A percentile compares a stretch with the other conserved stretches of the same genome.
Conservation (phyloP, 73 alveolate species). For the Tetrahymena borealis region DNA sequence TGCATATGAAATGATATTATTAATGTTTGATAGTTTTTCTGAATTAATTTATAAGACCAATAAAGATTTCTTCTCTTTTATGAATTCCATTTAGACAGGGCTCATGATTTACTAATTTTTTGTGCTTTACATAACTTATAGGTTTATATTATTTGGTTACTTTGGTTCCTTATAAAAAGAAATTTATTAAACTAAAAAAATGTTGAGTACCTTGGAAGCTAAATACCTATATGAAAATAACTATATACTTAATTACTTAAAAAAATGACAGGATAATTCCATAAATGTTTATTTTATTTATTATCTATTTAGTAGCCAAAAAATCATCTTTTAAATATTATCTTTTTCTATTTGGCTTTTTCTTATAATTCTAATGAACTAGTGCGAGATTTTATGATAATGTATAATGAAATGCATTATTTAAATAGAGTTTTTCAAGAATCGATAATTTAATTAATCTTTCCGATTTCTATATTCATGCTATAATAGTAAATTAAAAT, state of each 20-base stretch:
- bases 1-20: neutral
- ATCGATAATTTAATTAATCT: too few species aligned
- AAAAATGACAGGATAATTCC: neutral
- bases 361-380: too few species aligned
- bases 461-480: too few species aligned
- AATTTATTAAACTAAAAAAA: neutral
- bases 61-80: neutral
- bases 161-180: neutral
- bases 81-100: neutral
- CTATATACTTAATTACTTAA: neutral
- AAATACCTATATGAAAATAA: neutral
- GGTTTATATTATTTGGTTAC: neutral
- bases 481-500: too few species aligned
- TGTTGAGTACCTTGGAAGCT: neutral
- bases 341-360: too few species aligned
- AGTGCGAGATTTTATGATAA: too few species aligned
- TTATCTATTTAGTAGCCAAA: neutral
- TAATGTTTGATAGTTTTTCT: neutral
- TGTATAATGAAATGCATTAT: too few species aligned
- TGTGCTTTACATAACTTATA: neutral
- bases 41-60: neutral
- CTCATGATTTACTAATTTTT: neutral
- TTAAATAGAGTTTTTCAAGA: too few species aligned
- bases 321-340: neutral
- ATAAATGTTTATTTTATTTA: neutral